These are phyloP conservation scores for Coemansia sp. DNA, from an alignment of 192 early-diverging fungal genomes.

Conservation along the genomic window DNA sequence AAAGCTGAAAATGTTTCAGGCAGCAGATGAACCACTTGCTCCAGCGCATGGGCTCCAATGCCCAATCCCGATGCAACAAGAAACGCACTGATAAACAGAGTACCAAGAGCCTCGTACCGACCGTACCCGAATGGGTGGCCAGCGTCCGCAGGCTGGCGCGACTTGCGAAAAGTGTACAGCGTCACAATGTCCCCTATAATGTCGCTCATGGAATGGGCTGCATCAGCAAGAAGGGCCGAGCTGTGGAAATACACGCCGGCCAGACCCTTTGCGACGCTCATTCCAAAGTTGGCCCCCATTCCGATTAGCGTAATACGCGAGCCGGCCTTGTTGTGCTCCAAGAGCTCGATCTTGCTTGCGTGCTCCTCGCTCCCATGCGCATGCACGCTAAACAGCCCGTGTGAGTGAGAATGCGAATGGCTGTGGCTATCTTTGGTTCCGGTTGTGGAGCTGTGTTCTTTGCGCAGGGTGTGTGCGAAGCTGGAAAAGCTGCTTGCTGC, in stretches of 20 bases:
- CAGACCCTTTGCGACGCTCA: slow-evolving; percentile 64
- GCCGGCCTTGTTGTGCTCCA: slow-evolving; percentile 59
- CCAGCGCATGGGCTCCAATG: slow-evolving; percentile 67
- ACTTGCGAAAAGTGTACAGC: slow-evolving; percentile 73
- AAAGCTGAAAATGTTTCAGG: slow-evolving; percentile 23
- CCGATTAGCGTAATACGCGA: slow-evolving; percentile 68
- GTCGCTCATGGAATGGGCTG: slow-evolving; percentile 78
- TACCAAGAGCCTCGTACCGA: slow-evolving; percentile 66
- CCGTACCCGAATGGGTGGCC: slow-evolving; percentile 73
- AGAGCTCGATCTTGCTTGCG: slow-evolving; percentile 36
- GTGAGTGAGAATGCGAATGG: slow-evolving; percentile 22
- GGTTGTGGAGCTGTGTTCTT: slow-evolving; percentile 1
- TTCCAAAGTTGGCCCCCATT: slow-evolving; percentile 63
- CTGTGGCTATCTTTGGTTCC: slow-evolving; percentile 11
- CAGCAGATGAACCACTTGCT: slow-evolving; percentile 51
- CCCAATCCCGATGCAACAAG: slow-evolving; percentile 67
- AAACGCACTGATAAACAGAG: slow-evolving; percentile 65
- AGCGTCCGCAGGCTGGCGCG: slow-evolving; percentile 61
- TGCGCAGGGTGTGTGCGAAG: slow-evolving; percentile 11
- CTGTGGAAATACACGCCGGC: slow-evolving; percentile 72
- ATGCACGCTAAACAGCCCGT: slow-evolving; percentile 25
- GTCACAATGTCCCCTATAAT: slow-evolving; percentile 76
- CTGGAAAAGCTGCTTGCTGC: slow-evolving; percentile 45
- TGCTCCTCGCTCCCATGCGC: slow-evolving; percentile 20
- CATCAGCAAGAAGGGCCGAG: slow-evolving; percentile 78